Conservation (phyloP, 495 filamentous ascomycete genomes). For the Lasiosphaeria miniovina region DNA sequence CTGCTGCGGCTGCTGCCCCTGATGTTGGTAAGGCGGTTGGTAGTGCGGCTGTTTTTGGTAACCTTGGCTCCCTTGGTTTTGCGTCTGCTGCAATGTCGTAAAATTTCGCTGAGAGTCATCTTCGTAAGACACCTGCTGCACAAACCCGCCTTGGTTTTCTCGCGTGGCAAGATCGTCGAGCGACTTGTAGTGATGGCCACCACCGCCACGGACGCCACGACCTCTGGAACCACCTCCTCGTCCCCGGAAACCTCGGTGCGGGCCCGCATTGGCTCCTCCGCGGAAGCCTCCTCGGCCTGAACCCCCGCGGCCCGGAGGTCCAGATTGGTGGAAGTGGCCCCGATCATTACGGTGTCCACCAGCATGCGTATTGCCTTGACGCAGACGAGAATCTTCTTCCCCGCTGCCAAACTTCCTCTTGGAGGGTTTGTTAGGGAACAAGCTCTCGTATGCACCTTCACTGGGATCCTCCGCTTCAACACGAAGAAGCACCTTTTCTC, state of each 20-base stretch:
- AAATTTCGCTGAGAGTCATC: slow-evolving; percentile 27
- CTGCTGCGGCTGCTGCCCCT: slow-evolving; percentile 8
- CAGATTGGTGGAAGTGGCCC: slow-evolving; percentile 1
- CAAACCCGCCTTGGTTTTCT: slow-evolving; percentile 34
- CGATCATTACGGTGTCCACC: slow-evolving; percentile 16
- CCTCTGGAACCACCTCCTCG: slow-evolving; percentile 23
- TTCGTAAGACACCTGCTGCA: slow-evolving; percentile 41
- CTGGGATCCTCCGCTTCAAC: slow-evolving; percentile 66
- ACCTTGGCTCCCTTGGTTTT: slow-evolving; percentile 15
- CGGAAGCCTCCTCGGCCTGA: slow-evolving; percentile 26
- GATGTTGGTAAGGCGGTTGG: slow-evolving; percentile 22
- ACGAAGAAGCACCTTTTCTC: slow-evolving; percentile 78
- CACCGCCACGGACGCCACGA: slow-evolving; percentile 27
- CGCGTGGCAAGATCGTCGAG: slow-evolving; percentile 43
- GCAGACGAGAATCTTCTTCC: slow-evolving; percentile 45
- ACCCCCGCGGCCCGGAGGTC: slow-evolving; percentile 15
- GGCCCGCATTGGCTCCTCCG: slow-evolving; percentile 21
- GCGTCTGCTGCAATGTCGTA: slow-evolving; percentile 19
- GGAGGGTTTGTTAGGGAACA: slow-evolving; percentile 51
- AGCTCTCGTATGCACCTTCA: slow-evolving; percentile 58
- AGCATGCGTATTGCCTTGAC: slow-evolving; percentile 17
- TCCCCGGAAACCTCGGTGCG: slow-evolving; percentile 29
- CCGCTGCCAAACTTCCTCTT: slow-evolving; percentile 55
- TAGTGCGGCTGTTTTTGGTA: slow-evolving; percentile 16
- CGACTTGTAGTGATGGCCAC: slow-evolving; percentile 35